Conservation (phyloP, 129 eudicot genomes). For the Tanacetum coccineum region DNA sequence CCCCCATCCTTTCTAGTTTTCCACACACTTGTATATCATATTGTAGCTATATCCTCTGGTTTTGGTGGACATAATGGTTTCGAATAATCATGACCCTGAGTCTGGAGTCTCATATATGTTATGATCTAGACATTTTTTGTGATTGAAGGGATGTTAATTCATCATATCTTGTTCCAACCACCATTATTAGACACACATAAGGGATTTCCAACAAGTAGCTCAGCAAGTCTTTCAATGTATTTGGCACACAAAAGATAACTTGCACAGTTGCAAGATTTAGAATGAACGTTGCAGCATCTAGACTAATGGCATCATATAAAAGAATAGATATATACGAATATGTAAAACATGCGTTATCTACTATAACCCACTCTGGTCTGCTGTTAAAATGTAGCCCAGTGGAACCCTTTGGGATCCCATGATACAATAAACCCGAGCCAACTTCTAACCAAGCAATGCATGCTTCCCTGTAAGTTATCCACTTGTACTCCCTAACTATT, state of each 20-base stretch:
- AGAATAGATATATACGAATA: constrained; percentile 75
- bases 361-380: constrained; percentile 77
- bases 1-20: too few relatives aligned
- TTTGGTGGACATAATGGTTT: constrained; percentile 66
- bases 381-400: constrained; percentile 72
- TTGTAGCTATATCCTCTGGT: constrained; percentile 79
- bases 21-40: constrained; percentile 94
- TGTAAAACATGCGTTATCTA: constrained; percentile 82
- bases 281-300: constrained; percentile 78
- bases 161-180: too few relatives aligned
- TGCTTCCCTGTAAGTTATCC: too few relatives aligned
- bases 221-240: constrained; percentile 57
- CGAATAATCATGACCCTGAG: constrained; percentile 52
- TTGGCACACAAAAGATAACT: constrained; percentile 81
- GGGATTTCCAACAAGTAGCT: constrained; percentile 81
- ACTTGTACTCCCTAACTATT: too few relatives aligned
- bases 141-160: too few relatives aligned
- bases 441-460: too few relatives aligned
- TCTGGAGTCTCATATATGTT: too few relatives aligned
- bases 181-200: too few relatives aligned
- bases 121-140: too few relatives aligned
- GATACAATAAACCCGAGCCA: too few relatives aligned
- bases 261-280: constrained; percentile 70
- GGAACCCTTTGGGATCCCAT: too few relatives aligned
- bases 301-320: constrained; percentile 82